These are phyloP conservation scores for Curvularia hawaiiensis DNA, from an alignment of 2,329 filamentous ascomycete species.

Conservation along the genomic window DNA sequence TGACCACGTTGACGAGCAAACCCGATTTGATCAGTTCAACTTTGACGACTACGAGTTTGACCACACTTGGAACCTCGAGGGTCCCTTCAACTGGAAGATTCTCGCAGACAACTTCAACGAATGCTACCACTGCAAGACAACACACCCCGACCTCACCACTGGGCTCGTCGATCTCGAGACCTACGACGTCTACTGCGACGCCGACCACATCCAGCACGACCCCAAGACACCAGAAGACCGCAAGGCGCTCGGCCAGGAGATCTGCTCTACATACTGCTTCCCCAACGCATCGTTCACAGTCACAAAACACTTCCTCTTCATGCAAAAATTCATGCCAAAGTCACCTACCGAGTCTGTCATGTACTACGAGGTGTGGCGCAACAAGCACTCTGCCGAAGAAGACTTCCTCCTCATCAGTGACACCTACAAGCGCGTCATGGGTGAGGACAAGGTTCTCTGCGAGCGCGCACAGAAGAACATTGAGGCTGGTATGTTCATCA, in stretches of 20 bases:
- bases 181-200: conserved; percentile 49
- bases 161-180: conserved; percentile 61
- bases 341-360: conserved; percentile 59
- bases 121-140: conserved; percentile 67
- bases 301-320: conserved; percentile 63
- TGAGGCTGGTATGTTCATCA: conserved; percentile 65
- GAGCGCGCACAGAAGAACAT: conserved; percentile 64
- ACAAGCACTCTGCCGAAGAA: conserved; percentile 64
- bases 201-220: conserved; percentile 42
- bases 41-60: conserved; percentile 55
- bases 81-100: conserved; percentile 44
- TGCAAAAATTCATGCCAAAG: conserved; percentile 65
- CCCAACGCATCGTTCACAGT: conserved; percentile 41
- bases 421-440: conserved; percentile 68
- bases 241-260: conserved; percentile 33
- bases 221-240: conserved; percentile 36
- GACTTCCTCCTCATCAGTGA: conserved; percentile 63
- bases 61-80: conserved; percentile 42
- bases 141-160: conserved; percentile 63
- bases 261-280: conserved; percentile 41
- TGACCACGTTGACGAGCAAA: conserved; percentile 41
- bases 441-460: conserved; percentile 68
- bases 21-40: conserved; percentile 40
- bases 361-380: conserved; percentile 67
- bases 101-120: conserved; percentile 67